Base-by-base conservation (phyloP, 2,329 filamentous ascomycete genomes). In the Fonsecaea monophora region DNA sequence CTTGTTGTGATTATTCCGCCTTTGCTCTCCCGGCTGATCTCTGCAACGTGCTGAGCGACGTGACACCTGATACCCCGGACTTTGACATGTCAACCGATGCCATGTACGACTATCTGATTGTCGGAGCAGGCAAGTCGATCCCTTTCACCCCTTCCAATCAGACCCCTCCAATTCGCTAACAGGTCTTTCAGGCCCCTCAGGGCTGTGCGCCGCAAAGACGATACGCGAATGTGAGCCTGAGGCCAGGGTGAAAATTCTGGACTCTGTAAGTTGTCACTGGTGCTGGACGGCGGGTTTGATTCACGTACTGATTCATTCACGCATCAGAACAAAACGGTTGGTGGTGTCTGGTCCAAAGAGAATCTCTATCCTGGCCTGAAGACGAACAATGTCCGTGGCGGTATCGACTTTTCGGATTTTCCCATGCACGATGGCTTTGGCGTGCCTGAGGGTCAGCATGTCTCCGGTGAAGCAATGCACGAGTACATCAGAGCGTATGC, bases 321-420 rank as follows among this genome's bases (percentile, higher is more conserved):
- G 25, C 35, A 6, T 32, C 53, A 72, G 70, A 72, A 72, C 54
- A 67, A 66, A 37, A 70, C 71, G 4, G 30, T 74, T 18, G 91
- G 91, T 0, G 91, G 91, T 4, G 87, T 88, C 15, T 93, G 90
- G 91, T 85, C 88, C 13, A 81, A 86, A 65, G 81, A 90, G 50
- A 84, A 89, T 1, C 78, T 92, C 0, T 82, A 93, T 75, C 85
- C 87, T 0, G 87, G 86, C 1, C 82, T 94, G 53, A 90, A 87
- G 73, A 88, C 86, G 61, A 94, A 94, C 77, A 93, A 93, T 73
- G 84, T 92, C 75, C 77, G 89, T 7, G 90, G 90, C 2, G 89
- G 87, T 0, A 91, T 89, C 71, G 89, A 94, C 76, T 93, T 86
- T 73, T 87, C 87, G 0, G 91, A 92, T 73, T 92, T 91, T 67